These are phyloP conservation scores for Colletotrichum euphorbiae DNA, from an alignment of 2,329 filamentous ascomycete genomes.

Conservation along the genomic window DNA sequence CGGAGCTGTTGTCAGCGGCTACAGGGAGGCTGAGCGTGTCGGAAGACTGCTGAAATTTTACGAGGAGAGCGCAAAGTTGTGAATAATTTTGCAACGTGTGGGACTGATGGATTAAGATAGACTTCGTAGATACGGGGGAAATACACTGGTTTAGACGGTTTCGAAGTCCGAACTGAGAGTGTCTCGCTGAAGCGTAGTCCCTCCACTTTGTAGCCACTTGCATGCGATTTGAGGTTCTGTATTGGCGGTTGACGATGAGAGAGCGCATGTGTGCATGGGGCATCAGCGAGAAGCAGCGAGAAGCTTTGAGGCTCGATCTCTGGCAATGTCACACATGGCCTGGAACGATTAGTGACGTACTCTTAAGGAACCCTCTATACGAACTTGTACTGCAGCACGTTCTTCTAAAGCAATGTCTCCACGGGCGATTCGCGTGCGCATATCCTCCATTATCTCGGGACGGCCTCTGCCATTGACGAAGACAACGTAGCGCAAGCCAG, in stretches of 20 bases:
- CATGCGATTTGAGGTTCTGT: too few species aligned
- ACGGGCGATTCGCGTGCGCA: conserved; percentile 78
- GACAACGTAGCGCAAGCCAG: conserved; percentile 87
- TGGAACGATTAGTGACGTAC: conserved; percentile 47
- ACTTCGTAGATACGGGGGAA: conserved; percentile 24
- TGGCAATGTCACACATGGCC: conserved; percentile 94
- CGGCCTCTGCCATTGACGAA: conserved; percentile 88
- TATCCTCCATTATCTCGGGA: conserved; percentile 82
- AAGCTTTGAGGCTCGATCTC: conserved; percentile 79
- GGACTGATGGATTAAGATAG: conserved; percentile 17
- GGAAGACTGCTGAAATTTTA: conserved; percentile 30
- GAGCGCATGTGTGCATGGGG: too few species aligned
- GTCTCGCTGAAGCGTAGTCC: too few species aligned
- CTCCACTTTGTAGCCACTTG: too few species aligned
- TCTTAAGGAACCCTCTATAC: conserved; percentile 41
- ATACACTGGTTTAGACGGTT: conserved; percentile 9
- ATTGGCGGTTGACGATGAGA: too few species aligned
- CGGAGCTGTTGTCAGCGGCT: conserved; percentile 34
- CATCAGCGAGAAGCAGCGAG: conserved; percentile 30
- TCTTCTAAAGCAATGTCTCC: conserved; percentile 76
- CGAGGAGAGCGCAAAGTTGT: conserved; percentile 32
- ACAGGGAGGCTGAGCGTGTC: conserved; percentile 36
- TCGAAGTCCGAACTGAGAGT: background rate
- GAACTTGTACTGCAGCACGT: conserved; percentile 78
- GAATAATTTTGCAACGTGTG: background rate